These are phyloP conservation scores for Cajanus cajan DNA, from an alignment of 306 rosid species.

Conservation along the genomic window DNA sequence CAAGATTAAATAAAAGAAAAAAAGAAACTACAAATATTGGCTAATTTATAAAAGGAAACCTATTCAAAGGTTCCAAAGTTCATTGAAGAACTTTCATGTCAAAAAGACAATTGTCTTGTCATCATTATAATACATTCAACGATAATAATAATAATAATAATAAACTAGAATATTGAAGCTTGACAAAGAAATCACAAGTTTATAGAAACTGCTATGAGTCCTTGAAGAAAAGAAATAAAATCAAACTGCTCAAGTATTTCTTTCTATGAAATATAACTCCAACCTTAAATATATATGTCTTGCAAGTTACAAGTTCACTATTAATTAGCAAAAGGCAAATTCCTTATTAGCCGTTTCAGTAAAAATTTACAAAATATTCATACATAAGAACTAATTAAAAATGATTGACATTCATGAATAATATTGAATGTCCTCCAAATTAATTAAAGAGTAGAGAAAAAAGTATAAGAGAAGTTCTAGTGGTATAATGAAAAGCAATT, in stretches of 20 bases:
- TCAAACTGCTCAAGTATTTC: background rate
- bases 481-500: background rate
- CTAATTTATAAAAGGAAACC: constrained; percentile 11
- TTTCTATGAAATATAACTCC: background rate
- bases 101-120: constrained; percentile 33
- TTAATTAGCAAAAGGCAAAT: background rate
- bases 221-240: background rate
- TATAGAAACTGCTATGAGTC: background rate
- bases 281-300: background rate
- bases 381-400: background rate
- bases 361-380: background rate
- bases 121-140: constrained; percentile 25
- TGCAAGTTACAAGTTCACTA: background rate
- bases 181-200: background rate
- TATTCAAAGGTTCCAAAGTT: constrained; percentile 47
- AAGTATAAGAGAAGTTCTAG: background rate
- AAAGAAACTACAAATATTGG: constrained; percentile 3
- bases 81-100: constrained; percentile 5
- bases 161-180: constrained; percentile 7
- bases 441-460: background rate
- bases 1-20: constrained; percentile 8
- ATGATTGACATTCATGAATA: constrained; percentile 1
- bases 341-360: background rate
- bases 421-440: background rate
- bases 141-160: background rate